Evolutionary conservation across 768 basidiomycete species (phyloP).

Genomic region (Peribolospora kevripleyi): DNA sequence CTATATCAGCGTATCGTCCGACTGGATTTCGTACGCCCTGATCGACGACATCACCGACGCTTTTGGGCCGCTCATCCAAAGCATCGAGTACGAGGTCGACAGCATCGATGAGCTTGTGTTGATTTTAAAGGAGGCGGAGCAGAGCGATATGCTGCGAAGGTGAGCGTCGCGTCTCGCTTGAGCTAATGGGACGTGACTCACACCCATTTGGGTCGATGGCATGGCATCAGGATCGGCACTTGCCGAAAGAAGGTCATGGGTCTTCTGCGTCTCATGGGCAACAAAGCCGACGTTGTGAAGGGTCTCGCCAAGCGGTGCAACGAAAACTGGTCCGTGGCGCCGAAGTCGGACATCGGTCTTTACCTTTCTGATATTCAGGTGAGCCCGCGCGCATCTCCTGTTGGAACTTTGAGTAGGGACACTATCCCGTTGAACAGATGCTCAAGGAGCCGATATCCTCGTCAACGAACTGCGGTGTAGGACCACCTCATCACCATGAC

Average conservation of each 20-base stretch:
- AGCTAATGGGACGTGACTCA: not conserved
- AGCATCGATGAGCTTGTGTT: conserved; percentile 93
- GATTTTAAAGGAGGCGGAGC: conserved; percentile 83
- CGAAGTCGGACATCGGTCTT: conserved; percentile 87
- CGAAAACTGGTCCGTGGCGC: conserved; percentile 95
- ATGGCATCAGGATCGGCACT: conserved; percentile 49
- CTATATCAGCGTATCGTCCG: conserved; percentile 93
- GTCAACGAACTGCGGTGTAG: conserved; percentile 15
- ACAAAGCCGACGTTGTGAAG: conserved; percentile 98
- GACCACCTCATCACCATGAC: conserved; percentile 99
- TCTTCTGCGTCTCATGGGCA: conserved; percentile 81
- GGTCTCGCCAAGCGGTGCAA: conserved; percentile 94
- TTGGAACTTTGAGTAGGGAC: too few species aligned
- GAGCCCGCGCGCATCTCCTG: not conserved
- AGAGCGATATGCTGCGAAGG: conserved; percentile 87
- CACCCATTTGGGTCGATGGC: not conserved
- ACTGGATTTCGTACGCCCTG: conserved; percentile 98
- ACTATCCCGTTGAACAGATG: not conserved
- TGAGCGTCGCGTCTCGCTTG: conserved; percentile 6
- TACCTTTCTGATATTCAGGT: conserved; percentile 88
- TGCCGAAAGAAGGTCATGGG: conserved; percentile 99
- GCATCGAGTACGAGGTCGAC: conserved; percentile 98
- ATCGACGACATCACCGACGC: conserved; percentile 99
- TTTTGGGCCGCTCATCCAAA: conserved; percentile 92
- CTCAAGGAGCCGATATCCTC: conserved; percentile 5